phyloP scores from a whole-genome alignment of 2,329 filamentous ascomycete genomes.

The Seiridium unicorne region DNA sequence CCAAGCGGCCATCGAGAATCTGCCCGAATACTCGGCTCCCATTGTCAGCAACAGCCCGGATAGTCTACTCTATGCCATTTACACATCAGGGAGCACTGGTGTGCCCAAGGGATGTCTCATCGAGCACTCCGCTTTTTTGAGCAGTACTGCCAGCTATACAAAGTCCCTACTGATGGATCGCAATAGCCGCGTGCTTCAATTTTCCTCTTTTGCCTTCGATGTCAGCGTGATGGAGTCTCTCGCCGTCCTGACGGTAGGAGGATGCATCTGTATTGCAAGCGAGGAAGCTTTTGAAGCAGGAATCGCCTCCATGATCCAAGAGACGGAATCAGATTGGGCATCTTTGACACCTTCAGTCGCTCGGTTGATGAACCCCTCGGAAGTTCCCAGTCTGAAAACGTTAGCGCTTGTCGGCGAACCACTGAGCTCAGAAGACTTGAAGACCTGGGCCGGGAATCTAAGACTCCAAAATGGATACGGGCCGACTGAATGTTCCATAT shows the following conservation, averaged over 20 bases:
- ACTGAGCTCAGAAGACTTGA: neutral
- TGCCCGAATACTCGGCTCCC: neutral
- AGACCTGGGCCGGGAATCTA: constrained; percentile 2
- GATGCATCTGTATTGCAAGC: constrained; percentile 7
- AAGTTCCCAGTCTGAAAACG: constrained; percentile 6
- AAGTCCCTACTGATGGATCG: constrained; percentile 43
- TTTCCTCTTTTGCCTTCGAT: constrained; percentile 11
- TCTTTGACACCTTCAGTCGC: constrained; percentile 8
- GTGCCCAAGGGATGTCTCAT: constrained; percentile 10
- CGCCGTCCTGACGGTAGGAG: constrained; percentile 1
- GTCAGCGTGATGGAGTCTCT: constrained; percentile 7
- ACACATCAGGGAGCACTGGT: constrained; percentile 11
- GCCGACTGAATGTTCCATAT: neutral
- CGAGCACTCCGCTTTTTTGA: constrained; percentile 6
- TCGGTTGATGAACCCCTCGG: constrained; percentile 1
- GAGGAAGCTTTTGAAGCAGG: neutral
- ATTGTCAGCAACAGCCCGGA: neutral
- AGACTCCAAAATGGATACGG: constrained; percentile 5
- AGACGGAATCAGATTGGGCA: constrained; percentile 5
- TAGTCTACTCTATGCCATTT: constrained; percentile 6
- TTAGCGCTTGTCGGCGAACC: constrained; percentile 7
- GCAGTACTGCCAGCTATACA: neutral
- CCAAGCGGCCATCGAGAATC: neutral
- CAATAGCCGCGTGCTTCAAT: constrained; percentile 31
- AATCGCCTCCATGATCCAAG: constrained; percentile 6